Evolutionary conservation across 2,329 filamentous ascomycete species (phyloP), one percentile per base, ranked within the genome.

Genomic region (Rutstroemia sp.): DNA sequence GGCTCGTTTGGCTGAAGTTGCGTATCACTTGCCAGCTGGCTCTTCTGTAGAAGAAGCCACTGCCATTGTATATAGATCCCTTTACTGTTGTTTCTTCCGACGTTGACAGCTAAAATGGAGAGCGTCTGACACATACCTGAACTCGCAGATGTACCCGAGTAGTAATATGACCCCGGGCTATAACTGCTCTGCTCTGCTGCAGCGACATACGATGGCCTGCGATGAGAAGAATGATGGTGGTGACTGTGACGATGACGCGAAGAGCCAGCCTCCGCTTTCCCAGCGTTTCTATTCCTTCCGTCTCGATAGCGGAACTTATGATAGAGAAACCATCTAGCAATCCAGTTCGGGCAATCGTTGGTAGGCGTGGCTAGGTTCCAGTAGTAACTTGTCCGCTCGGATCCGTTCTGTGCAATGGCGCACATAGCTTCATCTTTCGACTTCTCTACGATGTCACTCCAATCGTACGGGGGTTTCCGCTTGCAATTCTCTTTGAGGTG

Each of bases 301-400:
- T 69, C 67, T 48, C 67, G 61, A 48, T 69, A 69, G 17, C 67
- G 66, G 49, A 69, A 69, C 52, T 69, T 69, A 46, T 69, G 67
- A 51, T 69, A 69, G 3, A 69, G 58, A 46, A 69, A 69, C 67
- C 67, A 69, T 49, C 61, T 61, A 25, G 67, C 67, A 39, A 69
- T 65, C 67, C 67, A 69, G 40, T 69, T 69, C 9, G 63, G 63
- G 27, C 62, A 67, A 5, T 62, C 65, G 2, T 44, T 38, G 14
- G 58, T 60, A 4, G 58, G 51, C 16, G 10, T 50, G 6, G 60
- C 67, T 5, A 68, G 59, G 25, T 59, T 59, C 67, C 67, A 69
- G 47, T 66, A 69, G 47, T 63, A 64, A 5, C 44, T 51, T 0
- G 67, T 69, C 17, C 61, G 54, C 39, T 57, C 39, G 34, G 63